Conservation (phyloP, 2,329 filamentous ascomycete genomes). For the Colletotrichum sp. region DNA sequence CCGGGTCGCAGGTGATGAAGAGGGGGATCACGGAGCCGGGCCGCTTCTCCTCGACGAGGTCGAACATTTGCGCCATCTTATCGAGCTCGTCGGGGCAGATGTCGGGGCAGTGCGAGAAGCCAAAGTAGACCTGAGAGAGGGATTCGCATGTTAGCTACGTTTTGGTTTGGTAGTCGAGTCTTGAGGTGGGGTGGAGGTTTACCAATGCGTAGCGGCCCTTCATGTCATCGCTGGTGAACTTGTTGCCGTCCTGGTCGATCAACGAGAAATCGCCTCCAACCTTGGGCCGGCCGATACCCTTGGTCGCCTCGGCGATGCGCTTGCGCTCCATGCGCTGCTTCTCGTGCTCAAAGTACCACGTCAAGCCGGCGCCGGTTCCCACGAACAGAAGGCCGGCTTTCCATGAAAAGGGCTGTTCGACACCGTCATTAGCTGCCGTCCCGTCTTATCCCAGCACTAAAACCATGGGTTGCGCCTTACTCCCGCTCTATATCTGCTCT, state of each 20-base stretch:
- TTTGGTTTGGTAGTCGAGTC: not conserved
- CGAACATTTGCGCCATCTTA: constrained; percentile 98
- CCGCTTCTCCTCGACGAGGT: constrained; percentile 63
- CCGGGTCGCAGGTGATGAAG: constrained; percentile 96
- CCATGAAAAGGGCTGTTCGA: constrained; percentile 83
- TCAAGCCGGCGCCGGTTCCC: constrained; percentile 74
- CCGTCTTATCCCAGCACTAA: not conserved
- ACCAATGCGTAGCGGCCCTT: constrained; percentile 86
- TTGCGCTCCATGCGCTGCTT: constrained; percentile 90
- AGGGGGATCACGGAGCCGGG: constrained; percentile 71
- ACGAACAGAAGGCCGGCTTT: constrained; percentile 89
- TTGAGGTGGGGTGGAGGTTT: constrained; percentile 32
- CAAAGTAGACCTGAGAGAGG: constrained; percentile 82
- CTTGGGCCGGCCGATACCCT: constrained; percentile 91
- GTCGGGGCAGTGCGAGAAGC: constrained; percentile 97
- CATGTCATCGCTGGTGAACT: constrained; percentile 80
- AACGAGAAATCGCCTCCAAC: constrained; percentile 88
- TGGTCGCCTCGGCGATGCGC: constrained; percentile 87
- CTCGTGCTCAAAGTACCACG: constrained; percentile 92
- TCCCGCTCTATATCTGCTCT: constrained; percentile 61
- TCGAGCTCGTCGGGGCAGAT: constrained; percentile 99
- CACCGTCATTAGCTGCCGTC: constrained; percentile 1
- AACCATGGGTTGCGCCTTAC: constrained; percentile 38
- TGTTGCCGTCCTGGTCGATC: constrained; percentile 79
- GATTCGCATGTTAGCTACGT: not conserved